Evolutionary conservation across 2,329 filamentous ascomycete genomes (phyloP).

Genomic region (Aureobasidium sp.): DNA sequence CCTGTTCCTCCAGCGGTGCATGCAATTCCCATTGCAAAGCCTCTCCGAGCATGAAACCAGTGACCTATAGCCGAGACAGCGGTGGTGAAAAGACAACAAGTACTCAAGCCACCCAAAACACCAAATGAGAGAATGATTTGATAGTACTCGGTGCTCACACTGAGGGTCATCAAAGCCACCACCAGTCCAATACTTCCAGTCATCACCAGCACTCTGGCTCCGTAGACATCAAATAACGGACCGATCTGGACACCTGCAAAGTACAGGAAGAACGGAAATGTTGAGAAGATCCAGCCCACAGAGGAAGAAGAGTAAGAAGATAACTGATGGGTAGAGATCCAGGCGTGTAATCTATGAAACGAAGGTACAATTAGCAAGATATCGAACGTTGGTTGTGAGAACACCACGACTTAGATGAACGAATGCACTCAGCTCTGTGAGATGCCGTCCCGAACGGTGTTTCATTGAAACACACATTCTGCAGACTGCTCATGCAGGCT

Average conservation of each 20-base stretch:
- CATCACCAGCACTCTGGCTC: slow-evolving; percentile 60
- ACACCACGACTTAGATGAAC: too few species aligned
- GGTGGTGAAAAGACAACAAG: slow-evolving; percentile 74
- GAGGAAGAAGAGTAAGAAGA: slow-evolving; percentile 18
- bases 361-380: too few species aligned
- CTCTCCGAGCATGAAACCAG: slow-evolving; percentile 68
- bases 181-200: slow-evolving; percentile 58
- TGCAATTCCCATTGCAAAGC: slow-evolving; percentile 72
- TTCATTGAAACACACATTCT: too few species aligned
- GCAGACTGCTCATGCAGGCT: too few species aligned
- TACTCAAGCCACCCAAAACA: slow-evolving; percentile 62
- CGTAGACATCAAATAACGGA: slow-evolving; percentile 24
- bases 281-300: slow-evolving; percentile 25
- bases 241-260: slow-evolving; percentile 33
- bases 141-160: slow-evolving; percentile 61
- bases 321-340: slow-evolving; percentile 22
- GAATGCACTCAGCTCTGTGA: too few species aligned
- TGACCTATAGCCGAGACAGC: slow-evolving; percentile 71
- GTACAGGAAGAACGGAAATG: slow-evolving; percentile 25
- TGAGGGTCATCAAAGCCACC: slow-evolving; percentile 22
- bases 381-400: too few species aligned
- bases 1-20: slow-evolving; percentile 54
- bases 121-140: slow-evolving; percentile 76
- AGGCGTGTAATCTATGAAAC: slow-evolving; percentile 14
- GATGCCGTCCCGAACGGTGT: too few species aligned